Conservation (phyloP, 306 rosid species). For the Hippophae gyantsensis region DNA sequence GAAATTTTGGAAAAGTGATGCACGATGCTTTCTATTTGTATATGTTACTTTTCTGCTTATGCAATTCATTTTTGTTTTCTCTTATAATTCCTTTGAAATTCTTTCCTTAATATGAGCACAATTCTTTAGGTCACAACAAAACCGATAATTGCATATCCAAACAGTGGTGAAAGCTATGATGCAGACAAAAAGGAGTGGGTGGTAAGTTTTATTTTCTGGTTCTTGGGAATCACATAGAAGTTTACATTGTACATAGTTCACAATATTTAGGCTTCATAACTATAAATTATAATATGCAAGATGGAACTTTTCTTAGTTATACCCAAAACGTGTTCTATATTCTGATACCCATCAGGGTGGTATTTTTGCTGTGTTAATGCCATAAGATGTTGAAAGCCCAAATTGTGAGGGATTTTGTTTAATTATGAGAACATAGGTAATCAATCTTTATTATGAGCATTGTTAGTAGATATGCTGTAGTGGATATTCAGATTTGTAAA, state of each 20-base stretch:
- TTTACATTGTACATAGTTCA: neutral
- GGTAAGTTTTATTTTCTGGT: constrained; percentile 49
- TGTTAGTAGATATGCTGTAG: no score
- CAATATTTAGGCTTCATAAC: neutral
- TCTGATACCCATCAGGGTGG: no score
- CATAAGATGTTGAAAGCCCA: no score
- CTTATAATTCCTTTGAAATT: constrained; percentile 1
- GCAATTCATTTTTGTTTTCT: neutral
- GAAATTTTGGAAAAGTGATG: neutral
- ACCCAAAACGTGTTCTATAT: neutral
- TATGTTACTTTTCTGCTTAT: neutral
- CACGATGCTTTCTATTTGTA: neutral
- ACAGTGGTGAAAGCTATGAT: constrained; percentile 88
- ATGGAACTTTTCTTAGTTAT: neutral
- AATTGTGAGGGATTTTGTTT: no score
- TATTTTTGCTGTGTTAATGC: no score
- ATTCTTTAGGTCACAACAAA: constrained; percentile 61
- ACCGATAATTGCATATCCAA: constrained; percentile 76
- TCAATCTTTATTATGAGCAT: no score
- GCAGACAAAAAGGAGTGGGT: constrained; percentile 56
- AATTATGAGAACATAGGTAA: no score
- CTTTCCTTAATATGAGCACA: neutral
- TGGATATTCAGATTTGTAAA: no score
- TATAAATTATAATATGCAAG: neutral
- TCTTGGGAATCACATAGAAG: neutral